Evolutionary conservation across 2,329 filamentous ascomycete species (phyloP).

Genomic region (Epichloe aotearoae): DNA sequence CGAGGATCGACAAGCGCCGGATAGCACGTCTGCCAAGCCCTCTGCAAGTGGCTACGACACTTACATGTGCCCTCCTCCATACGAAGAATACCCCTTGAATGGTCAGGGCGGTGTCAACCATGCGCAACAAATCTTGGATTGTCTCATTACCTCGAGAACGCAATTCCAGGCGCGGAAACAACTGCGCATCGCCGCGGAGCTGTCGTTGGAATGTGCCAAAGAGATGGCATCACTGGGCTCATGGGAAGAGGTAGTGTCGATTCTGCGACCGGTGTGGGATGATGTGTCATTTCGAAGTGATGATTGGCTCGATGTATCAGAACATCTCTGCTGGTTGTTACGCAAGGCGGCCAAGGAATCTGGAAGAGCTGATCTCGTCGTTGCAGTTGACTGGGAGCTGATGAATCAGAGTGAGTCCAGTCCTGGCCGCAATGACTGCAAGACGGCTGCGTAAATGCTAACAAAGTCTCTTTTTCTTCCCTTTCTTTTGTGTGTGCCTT

Average conservation of each 20-base stretch:
- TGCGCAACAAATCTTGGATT: slow-evolving; percentile 39
- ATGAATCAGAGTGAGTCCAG: slow-evolving; percentile 39
- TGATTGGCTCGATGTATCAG: slow-evolving; percentile 45
- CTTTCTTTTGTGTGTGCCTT: background rate
- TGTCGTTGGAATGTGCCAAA: slow-evolving; percentile 42
- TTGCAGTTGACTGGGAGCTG: slow-evolving; percentile 54
- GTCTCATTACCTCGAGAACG: slow-evolving; percentile 33
- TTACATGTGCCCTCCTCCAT: slow-evolving; percentile 52
- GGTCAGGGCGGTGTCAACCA: slow-evolving; percentile 38
- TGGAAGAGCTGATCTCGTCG: slow-evolving; percentile 40
- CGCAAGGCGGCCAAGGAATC: slow-evolving; percentile 40
- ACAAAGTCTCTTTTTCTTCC: no score
- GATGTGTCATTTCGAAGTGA: slow-evolving; percentile 42
- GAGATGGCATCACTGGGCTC: slow-evolving; percentile 37
- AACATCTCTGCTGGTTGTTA: slow-evolving; percentile 49
- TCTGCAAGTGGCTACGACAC: slow-evolving; percentile 46
- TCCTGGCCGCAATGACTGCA: no score
- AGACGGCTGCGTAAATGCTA: no score
- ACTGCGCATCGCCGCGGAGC: slow-evolving; percentile 37
- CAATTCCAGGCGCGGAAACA: slow-evolving; percentile 45
- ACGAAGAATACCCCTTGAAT: slow-evolving; percentile 42
- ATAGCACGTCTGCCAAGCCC: slow-evolving; percentile 31
- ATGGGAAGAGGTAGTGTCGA: slow-evolving; percentile 40
- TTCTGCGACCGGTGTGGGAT: slow-evolving; percentile 45
- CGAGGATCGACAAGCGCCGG: slow-evolving; percentile 40